Percentiles rank a stretch among this genome's conserved stretches.
Conservation (phyloP, 345 rosid genomes). For the Murraya koenigii region DNA sequence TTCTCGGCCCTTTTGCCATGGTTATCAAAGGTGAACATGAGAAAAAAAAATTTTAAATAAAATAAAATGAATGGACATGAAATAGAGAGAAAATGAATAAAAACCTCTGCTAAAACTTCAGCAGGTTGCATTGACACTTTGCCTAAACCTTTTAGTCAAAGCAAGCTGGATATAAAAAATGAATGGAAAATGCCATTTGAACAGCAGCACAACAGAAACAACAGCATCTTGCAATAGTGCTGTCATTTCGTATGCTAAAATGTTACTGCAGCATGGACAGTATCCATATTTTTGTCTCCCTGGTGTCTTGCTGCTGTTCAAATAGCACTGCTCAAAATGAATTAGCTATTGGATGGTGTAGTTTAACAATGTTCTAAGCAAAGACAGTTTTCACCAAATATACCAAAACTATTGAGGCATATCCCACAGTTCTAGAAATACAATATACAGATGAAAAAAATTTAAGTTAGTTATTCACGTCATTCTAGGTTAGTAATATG, state of each 20-base stretch:
- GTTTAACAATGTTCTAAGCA: neutral
- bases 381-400: neutral
- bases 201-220: no score
- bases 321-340: no score
- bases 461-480: neutral
- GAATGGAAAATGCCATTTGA: no score
- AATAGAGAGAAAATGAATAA: neutral
- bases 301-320: no score
- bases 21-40: constrained; percentile 1
- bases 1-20: constrained; percentile 58
- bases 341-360: neutral
- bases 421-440: neutral
- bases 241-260: no score
- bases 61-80: neutral
- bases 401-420: neutral
- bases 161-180: neutral
- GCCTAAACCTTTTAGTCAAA: neutral
- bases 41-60: neutral
- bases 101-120: neutral
- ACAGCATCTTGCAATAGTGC: no score
- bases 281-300: no score
- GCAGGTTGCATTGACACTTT: neutral
- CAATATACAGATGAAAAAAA: neutral
- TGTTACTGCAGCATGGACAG: no score
- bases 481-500: neutral